Evolutionary conservation across 805 yeast species (phyloP).

Genomic region (Yarrowia hollandica): DNA sequence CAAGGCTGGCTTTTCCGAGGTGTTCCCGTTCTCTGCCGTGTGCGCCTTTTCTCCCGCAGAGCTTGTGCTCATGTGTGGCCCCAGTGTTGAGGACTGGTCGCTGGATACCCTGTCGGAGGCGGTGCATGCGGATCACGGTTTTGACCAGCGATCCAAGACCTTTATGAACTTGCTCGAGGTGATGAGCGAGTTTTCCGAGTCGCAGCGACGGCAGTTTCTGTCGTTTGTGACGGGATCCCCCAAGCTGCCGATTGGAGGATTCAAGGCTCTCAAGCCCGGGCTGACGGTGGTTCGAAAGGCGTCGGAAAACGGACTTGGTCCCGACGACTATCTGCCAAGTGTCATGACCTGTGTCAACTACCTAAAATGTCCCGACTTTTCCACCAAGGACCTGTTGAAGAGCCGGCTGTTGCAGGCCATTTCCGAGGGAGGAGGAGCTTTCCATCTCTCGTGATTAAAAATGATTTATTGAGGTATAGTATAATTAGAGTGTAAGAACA

Average conservation of each 20-base stretch:
- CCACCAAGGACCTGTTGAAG: constrained; percentile 59
- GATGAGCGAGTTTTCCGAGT: constrained; percentile 53
- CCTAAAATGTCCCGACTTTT: constrained; percentile 82
- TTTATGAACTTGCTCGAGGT: constrained; percentile 63
- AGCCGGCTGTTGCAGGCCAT: constrained; percentile 67
- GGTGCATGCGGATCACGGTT: constrained; percentile 89
- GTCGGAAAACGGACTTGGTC: constrained; percentile 56
- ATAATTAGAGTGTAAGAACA: not conserved
- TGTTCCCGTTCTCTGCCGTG: constrained; percentile 75
- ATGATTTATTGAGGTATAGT: constrained; percentile 21
- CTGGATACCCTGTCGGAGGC: constrained; percentile 53
- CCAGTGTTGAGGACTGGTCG: constrained; percentile 82
- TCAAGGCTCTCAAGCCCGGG: constrained; percentile 74
- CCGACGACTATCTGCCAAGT: constrained; percentile 87
- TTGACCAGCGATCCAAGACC: constrained; percentile 63
- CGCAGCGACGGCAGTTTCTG: constrained; percentile 68
- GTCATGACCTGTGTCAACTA: constrained; percentile 99
- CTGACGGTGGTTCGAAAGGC: constrained; percentile 84
- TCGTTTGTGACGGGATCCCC: constrained; percentile 95
- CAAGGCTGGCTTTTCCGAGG: constrained; percentile 75
- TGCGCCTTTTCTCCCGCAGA: constrained; percentile 74
- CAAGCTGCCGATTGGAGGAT: constrained; percentile 90
- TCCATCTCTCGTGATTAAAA: constrained; percentile 62
- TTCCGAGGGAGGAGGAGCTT: constrained; percentile 85
- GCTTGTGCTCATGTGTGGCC: constrained; percentile 69